Evolutionary conservation across 352 stramenopile genomes (phyloP).

Genomic region (Globisporangium yorkense): DNA sequence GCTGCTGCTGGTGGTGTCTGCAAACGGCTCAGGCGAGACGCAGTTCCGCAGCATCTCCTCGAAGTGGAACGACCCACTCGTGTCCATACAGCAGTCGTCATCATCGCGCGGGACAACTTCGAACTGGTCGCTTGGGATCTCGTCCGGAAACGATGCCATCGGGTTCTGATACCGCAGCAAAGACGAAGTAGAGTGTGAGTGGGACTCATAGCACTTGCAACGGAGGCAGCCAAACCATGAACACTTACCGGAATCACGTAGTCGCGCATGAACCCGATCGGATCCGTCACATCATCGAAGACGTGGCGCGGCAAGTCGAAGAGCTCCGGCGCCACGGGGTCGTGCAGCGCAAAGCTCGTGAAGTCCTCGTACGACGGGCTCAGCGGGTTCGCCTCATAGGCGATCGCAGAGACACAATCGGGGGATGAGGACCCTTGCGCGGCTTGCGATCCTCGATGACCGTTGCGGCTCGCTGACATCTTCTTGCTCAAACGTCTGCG

Average conservation of each 20-base stretch:
- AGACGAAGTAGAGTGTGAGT: neutral
- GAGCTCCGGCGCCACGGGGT: constrained; percentile 8
- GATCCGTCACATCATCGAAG: constrained; percentile 13
- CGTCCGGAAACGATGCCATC: constrained; percentile 1
- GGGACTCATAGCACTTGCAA: neutral
- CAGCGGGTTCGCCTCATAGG: neutral
- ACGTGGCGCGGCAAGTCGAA: constrained; percentile 14
- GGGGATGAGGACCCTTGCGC: constrained; percentile 14
- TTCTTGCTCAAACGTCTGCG: constrained; percentile 14
- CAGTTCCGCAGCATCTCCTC: constrained; percentile 4
- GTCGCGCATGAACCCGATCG: constrained; percentile 10
- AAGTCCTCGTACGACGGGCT: constrained; percentile 10
- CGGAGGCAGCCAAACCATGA: neutral
- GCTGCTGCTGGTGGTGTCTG: neutral
- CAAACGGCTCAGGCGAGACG: neutral
- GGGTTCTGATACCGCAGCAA: neutral
- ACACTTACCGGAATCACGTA: constrained; percentile 2
- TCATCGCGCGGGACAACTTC: neutral
- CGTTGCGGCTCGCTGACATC: neutral
- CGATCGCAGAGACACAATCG: constrained; percentile 11
- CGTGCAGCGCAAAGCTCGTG: constrained; percentile 10
- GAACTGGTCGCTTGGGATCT: constrained; percentile 3
- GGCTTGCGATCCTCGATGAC: constrained; percentile 1
- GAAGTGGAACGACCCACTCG: constrained; percentile 6
- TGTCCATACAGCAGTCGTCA: neutral